phyloP scores from a whole-genome alignment of 805 yeast genomes.

The Lachancea sp. region DNA sequence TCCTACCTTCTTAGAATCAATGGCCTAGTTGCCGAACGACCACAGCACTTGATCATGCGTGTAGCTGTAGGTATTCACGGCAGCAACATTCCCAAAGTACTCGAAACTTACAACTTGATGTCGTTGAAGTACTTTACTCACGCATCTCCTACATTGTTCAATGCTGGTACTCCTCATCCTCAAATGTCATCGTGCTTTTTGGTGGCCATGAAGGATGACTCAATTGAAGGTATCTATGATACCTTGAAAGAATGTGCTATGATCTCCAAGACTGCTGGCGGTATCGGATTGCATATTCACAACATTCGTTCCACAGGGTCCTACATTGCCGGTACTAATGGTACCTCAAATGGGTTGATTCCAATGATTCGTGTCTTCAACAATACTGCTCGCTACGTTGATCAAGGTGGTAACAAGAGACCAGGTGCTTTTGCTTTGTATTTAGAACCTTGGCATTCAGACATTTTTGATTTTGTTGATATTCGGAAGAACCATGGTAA shows the following conservation, averaged over 20 bases:
- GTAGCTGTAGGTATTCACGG: conserved; percentile 91
- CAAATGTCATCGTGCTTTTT: conserved; percentile 90
- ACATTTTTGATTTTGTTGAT: conserved; percentile 78
- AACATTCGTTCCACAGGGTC: conserved; percentile 84
- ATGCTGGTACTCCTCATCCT: conserved; percentile 83
- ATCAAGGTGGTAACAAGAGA: conserved; percentile 96
- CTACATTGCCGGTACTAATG: conserved; percentile 86
- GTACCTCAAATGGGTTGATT: conserved; percentile 83
- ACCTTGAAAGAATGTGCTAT: too few relatives aligned
- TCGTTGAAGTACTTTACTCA: conserved; percentile 83
- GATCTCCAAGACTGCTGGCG: conserved; percentile 93
- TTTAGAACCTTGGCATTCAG: conserved; percentile 96
- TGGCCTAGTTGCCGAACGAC: conserved; percentile 76
- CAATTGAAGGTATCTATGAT: conserved; percentile 94
- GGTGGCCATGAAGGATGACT: conserved; percentile 87
- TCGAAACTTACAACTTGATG: conserved; percentile 85
- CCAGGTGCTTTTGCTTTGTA: conserved; percentile 97
- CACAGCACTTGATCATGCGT: conserved; percentile 85
- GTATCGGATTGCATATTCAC: conserved; percentile 85
- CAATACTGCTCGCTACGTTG: conserved; percentile 94
- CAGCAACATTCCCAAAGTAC: conserved; percentile 50
- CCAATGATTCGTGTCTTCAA: conserved; percentile 97
- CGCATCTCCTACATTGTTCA: conserved; percentile 92
- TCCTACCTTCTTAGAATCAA: conserved; percentile 68
- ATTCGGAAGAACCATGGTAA: conserved; percentile 91